These are phyloP conservation scores for Globisporangium paddicum DNA, from an alignment of 352 stramenopile species.

Conservation along the genomic window DNA sequence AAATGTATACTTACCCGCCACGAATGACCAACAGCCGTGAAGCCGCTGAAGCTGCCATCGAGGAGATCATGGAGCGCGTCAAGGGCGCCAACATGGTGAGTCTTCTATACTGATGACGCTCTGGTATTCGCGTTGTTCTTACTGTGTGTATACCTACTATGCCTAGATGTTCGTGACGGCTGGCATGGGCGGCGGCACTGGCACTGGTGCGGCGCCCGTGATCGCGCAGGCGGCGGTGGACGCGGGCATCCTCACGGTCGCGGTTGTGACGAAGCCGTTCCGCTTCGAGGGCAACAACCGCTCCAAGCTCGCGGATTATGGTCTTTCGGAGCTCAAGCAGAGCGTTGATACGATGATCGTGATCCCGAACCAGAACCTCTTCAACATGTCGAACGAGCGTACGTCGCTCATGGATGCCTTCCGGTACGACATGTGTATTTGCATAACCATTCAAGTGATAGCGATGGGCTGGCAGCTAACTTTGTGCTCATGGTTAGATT, in stretches of 20 bases:
- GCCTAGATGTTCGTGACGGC: constrained; percentile 85
- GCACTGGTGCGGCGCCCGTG: constrained; percentile 76
- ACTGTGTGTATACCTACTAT: too few species aligned
- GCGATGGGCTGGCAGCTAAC: too few species aligned
- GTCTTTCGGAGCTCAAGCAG: constrained; percentile 72
- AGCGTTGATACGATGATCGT: constrained; percentile 87
- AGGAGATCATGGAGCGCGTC: constrained; percentile 84
- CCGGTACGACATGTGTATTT: constrained; percentile 43
- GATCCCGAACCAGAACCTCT: constrained; percentile 88
- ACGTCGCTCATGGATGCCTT: constrained; percentile 88
- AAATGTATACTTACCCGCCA: too few species aligned
- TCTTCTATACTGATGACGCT: too few species aligned
- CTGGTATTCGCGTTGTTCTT: too few species aligned
- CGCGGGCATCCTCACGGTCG: constrained; percentile 80
- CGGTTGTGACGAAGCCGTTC: constrained; percentile 87
- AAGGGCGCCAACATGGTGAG: constrained; percentile 84
- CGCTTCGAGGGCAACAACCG: constrained; percentile 83
- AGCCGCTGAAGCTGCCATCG: constrained; percentile 68
- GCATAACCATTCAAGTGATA: too few species aligned
- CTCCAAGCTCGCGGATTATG: constrained; percentile 72
- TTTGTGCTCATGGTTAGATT: too few species aligned
- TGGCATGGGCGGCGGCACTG: constrained; percentile 81
- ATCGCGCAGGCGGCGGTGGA: constrained; percentile 82
- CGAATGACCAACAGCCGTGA: constrained; percentile 35
- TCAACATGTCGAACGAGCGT: constrained; percentile 84